These are phyloP conservation scores for Kwoniella dendrophila DNA, from an alignment of 768 basidiomycete species.

Conservation along the genomic window DNA sequence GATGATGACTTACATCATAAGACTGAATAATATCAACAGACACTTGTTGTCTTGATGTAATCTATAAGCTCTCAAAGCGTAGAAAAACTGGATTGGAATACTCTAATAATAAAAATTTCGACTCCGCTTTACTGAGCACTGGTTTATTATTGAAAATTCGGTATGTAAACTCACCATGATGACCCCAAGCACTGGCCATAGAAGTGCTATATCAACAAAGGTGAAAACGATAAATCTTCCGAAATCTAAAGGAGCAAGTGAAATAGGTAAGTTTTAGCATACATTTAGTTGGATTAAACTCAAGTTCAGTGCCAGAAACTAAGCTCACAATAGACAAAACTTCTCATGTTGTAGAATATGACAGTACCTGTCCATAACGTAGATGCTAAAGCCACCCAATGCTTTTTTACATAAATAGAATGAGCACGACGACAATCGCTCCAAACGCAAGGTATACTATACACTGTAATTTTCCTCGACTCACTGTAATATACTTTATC, in stretches of 20 bases:
- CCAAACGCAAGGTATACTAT: no score
- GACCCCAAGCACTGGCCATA: slow-evolving; percentile 1
- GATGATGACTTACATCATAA: not conserved
- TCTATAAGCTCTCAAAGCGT: not conserved
- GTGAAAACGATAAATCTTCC: slow-evolving; percentile 1
- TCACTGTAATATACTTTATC: slow-evolving; percentile 6
- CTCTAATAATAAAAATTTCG: not conserved
- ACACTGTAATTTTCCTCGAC: not conserved
- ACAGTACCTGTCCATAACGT: not conserved
- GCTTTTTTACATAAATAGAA: not conserved
- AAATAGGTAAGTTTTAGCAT: not conserved
- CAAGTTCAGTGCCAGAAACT: not conserved
- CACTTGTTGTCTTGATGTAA: not conserved
- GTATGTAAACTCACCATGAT: slow-evolving; percentile 3
- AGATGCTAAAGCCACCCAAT: slow-evolving; percentile 1
- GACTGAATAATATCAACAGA: not conserved
- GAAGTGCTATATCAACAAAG: not conserved
- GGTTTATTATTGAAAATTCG: no score
- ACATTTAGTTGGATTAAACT: not conserved
- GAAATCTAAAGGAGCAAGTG: not conserved
- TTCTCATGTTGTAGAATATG: slow-evolving; percentile 9
- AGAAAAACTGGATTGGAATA: slow-evolving; percentile 1
- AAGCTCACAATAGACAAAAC: slow-evolving; percentile 11
- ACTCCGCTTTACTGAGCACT: not conserved
- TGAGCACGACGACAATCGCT: no score